phyloP scores from a whole-genome alignment of 1,139 yeast genomes.

The Geotrichum klebahnii region DNA sequence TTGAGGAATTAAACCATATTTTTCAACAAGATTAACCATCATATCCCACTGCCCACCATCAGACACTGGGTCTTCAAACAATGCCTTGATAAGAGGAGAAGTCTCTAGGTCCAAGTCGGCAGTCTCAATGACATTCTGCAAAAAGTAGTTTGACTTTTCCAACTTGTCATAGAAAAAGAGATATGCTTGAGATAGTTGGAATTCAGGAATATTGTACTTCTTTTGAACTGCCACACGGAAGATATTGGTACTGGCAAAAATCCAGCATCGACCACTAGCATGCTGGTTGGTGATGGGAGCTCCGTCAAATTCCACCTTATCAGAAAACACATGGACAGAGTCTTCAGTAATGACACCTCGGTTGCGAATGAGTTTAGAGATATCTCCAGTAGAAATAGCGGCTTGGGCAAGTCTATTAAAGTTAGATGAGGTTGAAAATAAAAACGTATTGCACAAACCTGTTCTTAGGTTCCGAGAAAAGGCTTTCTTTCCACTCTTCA shows the following conservation, averaged over 20 bases:
- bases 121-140: constrained; percentile 56
- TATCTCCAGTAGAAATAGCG: constrained; percentile 52
- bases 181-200: constrained; percentile 58
- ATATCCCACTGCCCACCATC: constrained; percentile 77
- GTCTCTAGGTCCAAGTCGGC: constrained; percentile 52
- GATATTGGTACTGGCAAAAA: constrained; percentile 62
- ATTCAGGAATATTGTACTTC: constrained; percentile 50
- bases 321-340: constrained; percentile 50
- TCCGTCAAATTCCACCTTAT: constrained; percentile 48
- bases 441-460: constrained; percentile 7
- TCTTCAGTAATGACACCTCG: constrained; percentile 41
- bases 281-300: constrained; percentile 58
- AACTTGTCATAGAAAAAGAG: constrained; percentile 55
- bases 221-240: constrained; percentile 54
- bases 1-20: constrained; percentile 61
- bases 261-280: constrained; percentile 64
- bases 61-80: constrained; percentile 51
- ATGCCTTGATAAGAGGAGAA: constrained; percentile 50
- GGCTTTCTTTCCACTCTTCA: constrained; percentile 50
- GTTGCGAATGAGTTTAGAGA: constrained; percentile 46
- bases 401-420: constrained; percentile 49
- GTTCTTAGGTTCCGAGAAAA: constrained; percentile 53
- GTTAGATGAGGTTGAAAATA: background rate
- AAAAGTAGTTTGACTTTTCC: constrained; percentile 57
- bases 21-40: constrained; percentile 57